Evolutionary conservation across 108 stramenopile genomes (phyloP).

Genomic region (Cyclotella kingstonii): DNA sequence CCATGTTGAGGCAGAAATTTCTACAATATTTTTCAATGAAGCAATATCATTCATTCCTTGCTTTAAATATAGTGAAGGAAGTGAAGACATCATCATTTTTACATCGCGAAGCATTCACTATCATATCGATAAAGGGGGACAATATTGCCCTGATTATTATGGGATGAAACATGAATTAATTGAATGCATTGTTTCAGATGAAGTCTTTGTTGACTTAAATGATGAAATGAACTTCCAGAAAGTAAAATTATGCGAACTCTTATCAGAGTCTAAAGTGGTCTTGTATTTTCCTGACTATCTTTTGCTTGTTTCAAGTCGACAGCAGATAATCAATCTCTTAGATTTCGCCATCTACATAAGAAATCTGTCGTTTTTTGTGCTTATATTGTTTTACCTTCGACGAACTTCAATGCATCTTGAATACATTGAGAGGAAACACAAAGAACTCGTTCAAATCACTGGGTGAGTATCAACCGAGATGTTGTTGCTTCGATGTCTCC

Average conservation of each 20-base stretch:
- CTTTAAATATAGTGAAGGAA: slow-evolving; percentile 49
- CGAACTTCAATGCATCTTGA: slow-evolving; percentile 37
- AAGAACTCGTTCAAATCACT: slow-evolving; percentile 42
- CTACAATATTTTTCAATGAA: slow-evolving; percentile 55
- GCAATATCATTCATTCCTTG: slow-evolving; percentile 56
- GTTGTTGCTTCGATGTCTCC: no score
- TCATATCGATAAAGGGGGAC: slow-evolving; percentile 51
- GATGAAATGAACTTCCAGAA: slow-evolving; percentile 40
- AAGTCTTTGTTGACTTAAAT: slow-evolving; percentile 48
- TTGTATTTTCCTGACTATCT: slow-evolving; percentile 58
- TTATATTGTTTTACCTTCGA: slow-evolving; percentile 39
- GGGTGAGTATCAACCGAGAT: slow-evolving; percentile 33
- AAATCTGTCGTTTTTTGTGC: slow-evolving; percentile 49
- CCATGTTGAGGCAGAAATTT: slow-evolving; percentile 41
- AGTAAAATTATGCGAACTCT: slow-evolving; percentile 35
- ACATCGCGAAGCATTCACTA: slow-evolving; percentile 49
- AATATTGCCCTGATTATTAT: slow-evolving; percentile 51
- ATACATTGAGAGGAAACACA: slow-evolving; percentile 37
- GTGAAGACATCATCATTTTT: slow-evolving; percentile 54
- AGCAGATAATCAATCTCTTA: slow-evolving; percentile 55
- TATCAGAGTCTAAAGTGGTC: slow-evolving; percentile 51
- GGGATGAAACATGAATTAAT: slow-evolving; percentile 60
- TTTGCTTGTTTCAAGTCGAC: slow-evolving; percentile 21
- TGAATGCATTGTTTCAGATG: slow-evolving; percentile 45
- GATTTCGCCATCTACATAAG: slow-evolving; percentile 48